phyloP scores from a whole-genome alignment of 2,329 filamentous ascomycete species.

The Diplodia sapinea region DNA sequence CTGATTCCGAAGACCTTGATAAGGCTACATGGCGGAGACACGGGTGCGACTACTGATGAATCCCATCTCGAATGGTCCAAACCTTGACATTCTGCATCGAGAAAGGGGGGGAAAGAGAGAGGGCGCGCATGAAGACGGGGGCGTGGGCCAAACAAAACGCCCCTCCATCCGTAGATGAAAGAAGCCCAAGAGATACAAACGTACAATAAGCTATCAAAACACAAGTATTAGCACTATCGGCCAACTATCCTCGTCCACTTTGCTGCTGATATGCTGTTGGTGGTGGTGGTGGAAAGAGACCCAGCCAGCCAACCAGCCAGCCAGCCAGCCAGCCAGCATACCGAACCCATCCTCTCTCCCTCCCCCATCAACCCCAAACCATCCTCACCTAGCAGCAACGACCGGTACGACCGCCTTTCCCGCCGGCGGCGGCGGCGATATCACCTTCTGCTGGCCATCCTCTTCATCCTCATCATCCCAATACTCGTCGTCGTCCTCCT shows the following conservation, averaged over 20 bases:
- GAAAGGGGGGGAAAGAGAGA: too few species aligned
- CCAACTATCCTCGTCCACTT: too few species aligned
- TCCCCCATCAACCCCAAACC: not conserved
- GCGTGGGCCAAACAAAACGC: not conserved
- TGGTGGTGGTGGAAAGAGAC: not conserved
- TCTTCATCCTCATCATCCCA: constrained; percentile 33
- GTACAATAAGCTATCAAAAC: not conserved
- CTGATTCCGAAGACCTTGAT: too few species aligned
- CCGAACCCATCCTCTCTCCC: not conserved
- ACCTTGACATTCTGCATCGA: not conserved
- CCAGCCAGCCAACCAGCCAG: too few species aligned
- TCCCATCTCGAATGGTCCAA: too few species aligned
- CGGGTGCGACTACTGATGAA: not conserved
- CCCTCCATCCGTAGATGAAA: not conserved
- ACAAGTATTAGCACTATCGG: too few species aligned
- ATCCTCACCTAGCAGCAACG: constrained; percentile 8
- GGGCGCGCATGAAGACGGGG: not conserved
- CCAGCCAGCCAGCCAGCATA: not conserved
- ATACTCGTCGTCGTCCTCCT: constrained; percentile 63
- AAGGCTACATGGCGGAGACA: too few species aligned
- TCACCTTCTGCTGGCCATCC: not conserved
- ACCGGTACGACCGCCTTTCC: not conserved
- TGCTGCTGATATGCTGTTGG: not conserved
- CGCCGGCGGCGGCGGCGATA: not conserved
- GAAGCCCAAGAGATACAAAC: not conserved